Evolutionary conservation across 192 early-diverging fungal genomes (phyloP).

Genomic region (Spinellus fusiger): DNA sequence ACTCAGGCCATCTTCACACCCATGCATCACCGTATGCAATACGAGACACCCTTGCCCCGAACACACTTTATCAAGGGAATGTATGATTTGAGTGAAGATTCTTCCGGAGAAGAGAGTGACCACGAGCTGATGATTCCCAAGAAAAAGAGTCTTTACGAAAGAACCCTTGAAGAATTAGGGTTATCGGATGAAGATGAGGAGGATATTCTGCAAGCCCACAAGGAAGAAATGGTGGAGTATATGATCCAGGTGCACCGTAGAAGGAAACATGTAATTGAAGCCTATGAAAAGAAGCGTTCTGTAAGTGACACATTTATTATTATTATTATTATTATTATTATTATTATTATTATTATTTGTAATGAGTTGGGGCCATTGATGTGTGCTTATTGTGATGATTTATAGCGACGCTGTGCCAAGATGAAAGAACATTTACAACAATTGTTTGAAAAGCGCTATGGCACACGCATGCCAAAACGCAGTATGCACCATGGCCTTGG

Average conservation of each 20-base stretch:
- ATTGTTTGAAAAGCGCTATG: conserved; percentile 22
- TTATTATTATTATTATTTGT: not conserved
- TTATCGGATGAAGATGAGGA: conserved; percentile 20
- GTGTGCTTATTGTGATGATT: too few species aligned
- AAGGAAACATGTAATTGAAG: conserved; percentile 29
- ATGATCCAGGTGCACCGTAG: conserved; percentile 37
- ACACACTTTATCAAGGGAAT: not conserved
- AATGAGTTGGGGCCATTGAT: too few species aligned
- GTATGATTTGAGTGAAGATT: conserved; percentile 9
- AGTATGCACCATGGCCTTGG: not conserved
- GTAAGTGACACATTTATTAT: conserved; percentile 5
- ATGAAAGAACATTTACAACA: conserved; percentile 18
- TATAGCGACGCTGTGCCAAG: conserved; percentile 21
- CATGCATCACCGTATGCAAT: too few species aligned
- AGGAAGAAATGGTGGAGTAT: conserved; percentile 32
- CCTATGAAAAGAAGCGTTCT: conserved; percentile 27
- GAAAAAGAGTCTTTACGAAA: not conserved
- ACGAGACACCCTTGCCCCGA: too few species aligned
- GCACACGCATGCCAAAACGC: conserved; percentile 3
- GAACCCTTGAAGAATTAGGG: not conserved
- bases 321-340: not conserved
- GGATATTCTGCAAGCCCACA: conserved; percentile 18
- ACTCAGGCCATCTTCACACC: not conserved
- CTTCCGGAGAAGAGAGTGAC: not conserved
- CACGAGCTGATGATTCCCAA: not conserved